Percentiles rank a stretch among this genome's conserved stretches.
Conservation (phyloP, 176 grass and related monocot genomes). For the Zea luxurians region DNA sequence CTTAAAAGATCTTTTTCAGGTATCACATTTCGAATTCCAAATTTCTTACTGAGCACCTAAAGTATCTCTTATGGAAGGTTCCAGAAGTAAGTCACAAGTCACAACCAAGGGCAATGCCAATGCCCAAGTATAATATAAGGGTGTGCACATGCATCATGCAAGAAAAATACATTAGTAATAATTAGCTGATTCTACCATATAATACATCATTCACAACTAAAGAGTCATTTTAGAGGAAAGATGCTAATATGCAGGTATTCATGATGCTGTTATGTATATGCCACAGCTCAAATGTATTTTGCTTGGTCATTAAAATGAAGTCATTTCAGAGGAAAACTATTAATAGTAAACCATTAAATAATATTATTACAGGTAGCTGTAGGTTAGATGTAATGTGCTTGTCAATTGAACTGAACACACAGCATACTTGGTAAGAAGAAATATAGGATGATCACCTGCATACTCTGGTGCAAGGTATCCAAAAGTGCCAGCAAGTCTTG, state of each 20-base stretch:
- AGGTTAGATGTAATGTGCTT: not conserved
- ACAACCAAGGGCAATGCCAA: not conserved
- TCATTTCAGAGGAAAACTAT: not conserved
- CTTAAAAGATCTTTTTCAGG: slow-evolving; percentile 10
- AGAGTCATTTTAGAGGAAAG: not conserved
- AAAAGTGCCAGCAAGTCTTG: slow-evolving; percentile 86
- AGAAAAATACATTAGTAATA: not conserved
- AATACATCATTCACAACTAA: not conserved
- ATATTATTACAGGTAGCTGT: not conserved
- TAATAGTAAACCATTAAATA: not conserved
- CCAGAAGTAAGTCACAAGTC: not conserved
- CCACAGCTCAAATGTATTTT: not conserved
- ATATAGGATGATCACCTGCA: slow-evolving; percentile 68
- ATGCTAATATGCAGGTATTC: not conserved
- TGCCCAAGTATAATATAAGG: no score
- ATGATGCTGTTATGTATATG: not conserved
- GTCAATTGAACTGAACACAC: slow-evolving; percentile 14
- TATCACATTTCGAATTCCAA: not conserved
- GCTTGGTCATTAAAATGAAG: slow-evolving; percentile 2
- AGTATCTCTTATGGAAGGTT: slow-evolving; percentile 7
- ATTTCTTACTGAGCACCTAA: slow-evolving; percentile 10
- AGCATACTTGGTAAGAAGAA: slow-evolving; percentile 19
- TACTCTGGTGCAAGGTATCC: slow-evolving; percentile 96
- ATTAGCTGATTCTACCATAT: not conserved
- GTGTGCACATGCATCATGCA: not conserved